phyloP scores from a whole-genome alignment of 371 early-diverging fungal genomes.

The Lichtheimia corymbifera region DNA sequence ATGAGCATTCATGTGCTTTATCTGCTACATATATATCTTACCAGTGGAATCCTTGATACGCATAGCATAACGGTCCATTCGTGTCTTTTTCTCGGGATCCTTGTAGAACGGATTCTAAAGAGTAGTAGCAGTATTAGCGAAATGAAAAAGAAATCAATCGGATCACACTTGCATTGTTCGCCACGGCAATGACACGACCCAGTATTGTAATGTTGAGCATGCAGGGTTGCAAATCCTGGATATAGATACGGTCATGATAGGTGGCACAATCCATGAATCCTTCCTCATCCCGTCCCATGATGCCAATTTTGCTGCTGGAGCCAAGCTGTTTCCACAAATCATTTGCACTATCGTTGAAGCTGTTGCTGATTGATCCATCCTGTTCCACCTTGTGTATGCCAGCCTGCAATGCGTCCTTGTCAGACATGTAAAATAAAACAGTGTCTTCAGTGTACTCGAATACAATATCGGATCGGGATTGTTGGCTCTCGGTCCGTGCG shows the following conservation, averaged over 20 bases:
- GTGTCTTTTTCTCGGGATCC: neutral
- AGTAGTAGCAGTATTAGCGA: neutral
- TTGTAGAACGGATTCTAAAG: neutral
- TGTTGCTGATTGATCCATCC: neutral
- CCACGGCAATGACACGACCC: conserved; percentile 35
- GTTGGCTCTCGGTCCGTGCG: conserved; percentile 22
- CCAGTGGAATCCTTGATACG: conserved; percentile 35
- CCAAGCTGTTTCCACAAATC: neutral
- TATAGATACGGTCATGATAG: conserved; percentile 26
- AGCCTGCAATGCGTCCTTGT: conserved; percentile 38
- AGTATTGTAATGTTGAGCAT: conserved; percentile 46
- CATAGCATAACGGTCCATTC: conserved; percentile 40
- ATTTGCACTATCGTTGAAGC: conserved; percentile 29
- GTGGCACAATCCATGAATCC: conserved; percentile 41
- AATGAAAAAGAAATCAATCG: too few species aligned
- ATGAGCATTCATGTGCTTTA: conserved; percentile 4
- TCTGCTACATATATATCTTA: conserved; percentile 8
- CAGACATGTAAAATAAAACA: conserved; percentile 42
- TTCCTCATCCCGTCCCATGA: conserved; percentile 14
- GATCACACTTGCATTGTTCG: conserved; percentile 33
- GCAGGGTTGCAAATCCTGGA: conserved; percentile 27
- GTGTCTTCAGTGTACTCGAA: conserved; percentile 34
- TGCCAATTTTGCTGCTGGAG: neutral
- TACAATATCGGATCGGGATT: conserved; percentile 23
- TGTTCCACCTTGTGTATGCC: conserved; percentile 13